Conservation (phyloP, 2,329 filamentous ascomycete genomes). For the Trichoderma koningiopsis region DNA sequence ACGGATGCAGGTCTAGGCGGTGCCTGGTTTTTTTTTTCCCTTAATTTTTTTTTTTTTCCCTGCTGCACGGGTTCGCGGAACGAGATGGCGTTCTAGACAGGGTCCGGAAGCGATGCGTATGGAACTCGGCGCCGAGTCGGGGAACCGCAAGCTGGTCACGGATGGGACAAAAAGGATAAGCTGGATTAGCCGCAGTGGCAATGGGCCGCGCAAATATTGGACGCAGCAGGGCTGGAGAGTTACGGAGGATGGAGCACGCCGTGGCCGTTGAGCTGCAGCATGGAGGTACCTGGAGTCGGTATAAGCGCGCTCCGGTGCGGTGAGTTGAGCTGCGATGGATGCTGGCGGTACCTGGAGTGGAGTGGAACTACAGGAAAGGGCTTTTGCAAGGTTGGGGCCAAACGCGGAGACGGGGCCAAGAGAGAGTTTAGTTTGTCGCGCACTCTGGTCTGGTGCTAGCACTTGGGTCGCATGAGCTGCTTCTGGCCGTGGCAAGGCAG, state of each 20-base stretch:
- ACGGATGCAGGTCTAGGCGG: slow-evolving; percentile 17
- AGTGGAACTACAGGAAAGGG: slow-evolving; percentile 22
- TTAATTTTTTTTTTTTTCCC: slow-evolving; percentile 7
- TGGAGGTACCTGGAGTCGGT: background rate
- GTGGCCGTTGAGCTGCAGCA: background rate
- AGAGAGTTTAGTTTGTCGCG: slow-evolving; percentile 25
- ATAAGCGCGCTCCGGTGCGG: slow-evolving; percentile 23
- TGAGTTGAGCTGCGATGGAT: slow-evolving; percentile 15
- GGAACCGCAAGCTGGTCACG: slow-evolving; percentile 8
- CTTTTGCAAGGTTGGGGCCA: slow-evolving; percentile 23
- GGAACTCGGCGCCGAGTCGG: slow-evolving; percentile 20
- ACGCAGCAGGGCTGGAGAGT: background rate
- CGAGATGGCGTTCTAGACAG: slow-evolving; percentile 23
- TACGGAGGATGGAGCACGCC: background rate
- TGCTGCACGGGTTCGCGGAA: slow-evolving; percentile 5
- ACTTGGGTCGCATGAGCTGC: background rate
- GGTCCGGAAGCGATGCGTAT: slow-evolving; percentile 21
- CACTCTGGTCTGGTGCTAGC: background rate
- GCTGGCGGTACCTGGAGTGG: slow-evolving; percentile 21
- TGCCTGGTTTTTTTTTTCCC: background rate
- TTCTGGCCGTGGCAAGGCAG: background rate
- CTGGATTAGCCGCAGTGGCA: slow-evolving; percentile 1
- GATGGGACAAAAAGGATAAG: background rate
- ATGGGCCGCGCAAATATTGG: background rate
- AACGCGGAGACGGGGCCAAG: slow-evolving; percentile 28